phyloP scores from a whole-genome alignment of 805 yeast genomes.

The Cyberlindnera japonica region DNA sequence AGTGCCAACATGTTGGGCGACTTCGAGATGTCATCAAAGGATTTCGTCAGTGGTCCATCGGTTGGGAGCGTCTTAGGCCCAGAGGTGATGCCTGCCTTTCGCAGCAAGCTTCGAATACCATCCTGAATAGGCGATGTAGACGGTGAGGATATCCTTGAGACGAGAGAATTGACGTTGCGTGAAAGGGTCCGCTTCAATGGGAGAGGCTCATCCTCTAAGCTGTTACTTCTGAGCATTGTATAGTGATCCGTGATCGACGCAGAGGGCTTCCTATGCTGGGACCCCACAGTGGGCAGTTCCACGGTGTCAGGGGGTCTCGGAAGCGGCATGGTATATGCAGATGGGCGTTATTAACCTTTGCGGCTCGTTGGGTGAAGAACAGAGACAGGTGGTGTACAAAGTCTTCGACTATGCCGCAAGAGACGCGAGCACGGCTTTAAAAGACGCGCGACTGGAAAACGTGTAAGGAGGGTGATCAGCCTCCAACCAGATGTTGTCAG shows the following conservation, averaged over 20 bases:
- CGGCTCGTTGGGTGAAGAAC: too few relatives aligned
- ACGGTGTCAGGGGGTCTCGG: neutral
- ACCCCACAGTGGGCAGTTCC: neutral
- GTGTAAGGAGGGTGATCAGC: neutral
- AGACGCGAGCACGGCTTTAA: too few relatives aligned
- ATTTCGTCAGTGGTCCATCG: constrained; percentile 25
- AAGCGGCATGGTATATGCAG: neutral
- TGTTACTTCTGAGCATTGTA: constrained; percentile 17
- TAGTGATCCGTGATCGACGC: constrained; percentile 19
- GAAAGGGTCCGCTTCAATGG: constrained; percentile 15
- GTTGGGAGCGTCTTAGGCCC: constrained; percentile 6
- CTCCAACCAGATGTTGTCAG: too few relatives aligned
- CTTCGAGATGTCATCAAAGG: constrained; percentile 13
- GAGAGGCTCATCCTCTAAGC: constrained; percentile 1
- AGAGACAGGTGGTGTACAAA: too few relatives aligned
- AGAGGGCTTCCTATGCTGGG: constrained; percentile 3
- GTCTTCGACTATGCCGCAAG: too few relatives aligned
- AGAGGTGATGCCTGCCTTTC: constrained; percentile 16
- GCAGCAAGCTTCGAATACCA: constrained; percentile 12
- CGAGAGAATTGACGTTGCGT: constrained; percentile 7
- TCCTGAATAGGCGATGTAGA: constrained; percentile 12
- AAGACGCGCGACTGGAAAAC: neutral
- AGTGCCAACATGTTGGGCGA: constrained; percentile 5
- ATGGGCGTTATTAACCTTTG: too few relatives aligned
- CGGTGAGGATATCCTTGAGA: constrained; percentile 14